Base-by-base conservation (phyloP, 371 early-diverging fungal species). In the Apophysomyces variabilis region DNA sequence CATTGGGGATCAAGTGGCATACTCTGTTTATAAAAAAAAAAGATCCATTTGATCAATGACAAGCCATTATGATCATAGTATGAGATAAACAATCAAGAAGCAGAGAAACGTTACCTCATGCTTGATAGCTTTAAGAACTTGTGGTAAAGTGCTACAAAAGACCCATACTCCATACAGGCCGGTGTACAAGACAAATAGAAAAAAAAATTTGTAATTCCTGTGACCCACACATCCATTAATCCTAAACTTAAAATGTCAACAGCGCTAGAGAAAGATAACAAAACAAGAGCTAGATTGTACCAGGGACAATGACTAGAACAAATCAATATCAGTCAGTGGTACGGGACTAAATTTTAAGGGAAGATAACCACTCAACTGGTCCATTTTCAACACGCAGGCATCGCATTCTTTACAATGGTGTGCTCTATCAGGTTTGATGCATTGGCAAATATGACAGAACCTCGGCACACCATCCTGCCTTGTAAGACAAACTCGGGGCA, bases 381-480 rank as follows among this genome's bases (percentile, higher is more conserved):
- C 89, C 83, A 88, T 87, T 64, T 73, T 79, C 38, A 87, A 63
- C 5, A 88, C 85, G 62, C 89, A 88, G 45, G 77, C 71, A 64
- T 79, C 79, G 64, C 88, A 88, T n/a, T 80, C 84, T 41, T 82
- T 73, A 60, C 88, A 88, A 61, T 88, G 88, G 67, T 88, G 87
- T 13, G 86, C 72, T 59, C 88, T 62, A 70, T 85, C 86, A 12
- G 88, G 85, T 66, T 85, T 88, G 74, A 83, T 80, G 26, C 76
- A 64, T 45, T 78, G 68, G 58, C 88, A 87, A 6, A 59, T 61
- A 3, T 81, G 66, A 61, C 88, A 87, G 83, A 81, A 87, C 32
- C 75, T 75, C 21, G 78, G 66, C 3, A 74, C 66, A 7, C 82
- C 82, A 72, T 65, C 12, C 63, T 63, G 43, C 58, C 56, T n/a